Conservation (phyloP, 2,329 filamentous ascomycete species). For the Aspergillus thermomutatus region DNA sequence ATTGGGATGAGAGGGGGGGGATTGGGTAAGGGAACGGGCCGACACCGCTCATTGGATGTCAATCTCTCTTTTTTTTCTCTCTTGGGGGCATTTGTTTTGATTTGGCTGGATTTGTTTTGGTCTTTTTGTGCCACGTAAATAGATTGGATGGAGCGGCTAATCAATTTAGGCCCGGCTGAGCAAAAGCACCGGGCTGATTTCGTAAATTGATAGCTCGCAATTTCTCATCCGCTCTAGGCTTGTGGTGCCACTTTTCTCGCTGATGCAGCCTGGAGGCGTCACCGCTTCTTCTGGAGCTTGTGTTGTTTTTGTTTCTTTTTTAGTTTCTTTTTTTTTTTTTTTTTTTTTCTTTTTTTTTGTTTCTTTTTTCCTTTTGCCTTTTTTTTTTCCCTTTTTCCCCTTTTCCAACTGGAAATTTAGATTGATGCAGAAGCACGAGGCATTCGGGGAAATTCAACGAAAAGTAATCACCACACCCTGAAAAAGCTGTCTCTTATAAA, state of each 20-base stretch:
- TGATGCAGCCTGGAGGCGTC: background rate
- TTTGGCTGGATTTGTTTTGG: conserved; percentile 11
- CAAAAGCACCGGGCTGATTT: conserved; percentile 6
- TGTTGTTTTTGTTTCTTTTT: background rate
- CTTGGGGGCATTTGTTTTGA: conserved; percentile 1
- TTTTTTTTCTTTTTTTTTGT: background rate
- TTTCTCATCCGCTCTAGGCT: background rate
- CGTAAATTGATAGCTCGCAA: background rate
- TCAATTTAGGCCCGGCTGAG: conserved; percentile 10
- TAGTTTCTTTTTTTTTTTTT: background rate
- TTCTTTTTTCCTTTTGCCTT: background rate
- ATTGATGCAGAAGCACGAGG: background rate
- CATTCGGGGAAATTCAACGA: background rate
- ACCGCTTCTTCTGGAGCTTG: background rate
- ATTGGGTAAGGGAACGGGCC: background rate
- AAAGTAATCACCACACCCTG: background rate
- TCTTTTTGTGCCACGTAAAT: conserved; percentile 24
- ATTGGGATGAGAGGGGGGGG: background rate
- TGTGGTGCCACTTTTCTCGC: background rate
- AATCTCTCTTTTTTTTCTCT: background rate
- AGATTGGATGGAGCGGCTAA: background rate
- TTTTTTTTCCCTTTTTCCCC: no score
- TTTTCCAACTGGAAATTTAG: background rate
- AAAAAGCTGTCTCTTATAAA: no score
- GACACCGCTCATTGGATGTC: background rate